Evolutionary conservation across 1,284 basidiomycete genomes (phyloP), one percentile per base, ranked within the genome.

Genomic region (Boletus smithii): DNA sequence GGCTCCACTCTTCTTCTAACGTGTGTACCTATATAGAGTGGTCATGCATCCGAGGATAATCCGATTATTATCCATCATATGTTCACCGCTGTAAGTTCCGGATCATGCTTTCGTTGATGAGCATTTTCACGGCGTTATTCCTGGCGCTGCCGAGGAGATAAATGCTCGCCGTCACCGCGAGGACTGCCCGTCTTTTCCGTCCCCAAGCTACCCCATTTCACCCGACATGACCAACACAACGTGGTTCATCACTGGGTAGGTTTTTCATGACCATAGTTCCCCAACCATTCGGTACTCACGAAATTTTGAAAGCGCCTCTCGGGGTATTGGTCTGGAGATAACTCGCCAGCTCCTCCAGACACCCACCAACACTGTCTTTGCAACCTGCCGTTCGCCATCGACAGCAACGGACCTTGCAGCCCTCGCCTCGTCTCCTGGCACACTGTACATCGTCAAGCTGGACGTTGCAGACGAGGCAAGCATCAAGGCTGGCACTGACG

Each of bases 251-350:
- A 50, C 49, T 6, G 49, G 47, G 49, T 44, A 23, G 8, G 46
- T n/a, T 10, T 13, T 20, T 27, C 20, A 14, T 27, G 17, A 20
- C n/a, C 5, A 14, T 14, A 26, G 10, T 16, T 14, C 20, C 11
- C 18, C 26, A 2, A 29, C 20, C 5, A 33, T 9, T n/a, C 13
- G 4, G 10, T 33, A 10, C 33, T 49, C 30, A 50, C 16, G 5
- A 5, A 27, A 24, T 5, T 8, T 30, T 13, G 24, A 35, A 42
- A 72, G 71, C n/a, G 53, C 67, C n/a, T 70, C 67, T 22, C 66
- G 71, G 8, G 72, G 71, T 4, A 70, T 74, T 33, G 72, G 71
- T 5, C 57, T 73, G n/a, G 71, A 72, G 54, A 55, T 68, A 20
- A 61, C 65, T 7, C 58, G 57, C 18, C 70, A 73, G 48, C 62